Conservation (phyloP, 2,329 filamentous ascomycete species). For the Trichoderma citrinoviride region DNA sequence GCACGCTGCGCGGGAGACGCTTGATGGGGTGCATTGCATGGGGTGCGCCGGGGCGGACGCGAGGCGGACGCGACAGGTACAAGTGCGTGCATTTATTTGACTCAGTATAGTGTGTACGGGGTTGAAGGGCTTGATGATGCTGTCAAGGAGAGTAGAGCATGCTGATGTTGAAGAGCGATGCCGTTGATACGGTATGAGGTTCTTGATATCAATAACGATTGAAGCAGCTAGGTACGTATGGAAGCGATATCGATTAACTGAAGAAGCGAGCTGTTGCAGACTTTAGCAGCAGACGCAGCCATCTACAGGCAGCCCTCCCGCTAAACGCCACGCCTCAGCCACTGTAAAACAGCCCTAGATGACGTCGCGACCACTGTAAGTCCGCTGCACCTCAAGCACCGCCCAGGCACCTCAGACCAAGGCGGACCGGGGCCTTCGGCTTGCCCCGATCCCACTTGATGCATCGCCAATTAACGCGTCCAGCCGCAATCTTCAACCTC, state of each 20-base stretch:
- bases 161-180: too few species aligned
- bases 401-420: neutral
- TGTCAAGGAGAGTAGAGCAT: neutral
- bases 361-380: neutral
- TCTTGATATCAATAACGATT: too few species aligned
- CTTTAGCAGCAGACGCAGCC: too few species aligned
- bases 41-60: neutral
- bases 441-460: conserved; percentile 3
- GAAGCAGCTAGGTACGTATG: too few species aligned
- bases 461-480: neutral
- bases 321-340: neutral
- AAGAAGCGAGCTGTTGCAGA: too few species aligned
- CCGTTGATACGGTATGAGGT: too few species aligned
- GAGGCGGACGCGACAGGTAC: neutral
- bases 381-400: neutral
- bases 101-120: too few species aligned
- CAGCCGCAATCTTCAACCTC: neutral
- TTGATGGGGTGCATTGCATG: neutral
- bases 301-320: neutral
- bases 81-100: neutral
- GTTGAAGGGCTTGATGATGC: neutral
- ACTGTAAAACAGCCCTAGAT: neutral
- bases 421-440: neutral
- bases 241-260: too few species aligned
- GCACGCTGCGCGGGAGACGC: neutral